Base-by-base conservation (phyloP, 345 rosid species). In the Arabis hirsuta region DNA sequence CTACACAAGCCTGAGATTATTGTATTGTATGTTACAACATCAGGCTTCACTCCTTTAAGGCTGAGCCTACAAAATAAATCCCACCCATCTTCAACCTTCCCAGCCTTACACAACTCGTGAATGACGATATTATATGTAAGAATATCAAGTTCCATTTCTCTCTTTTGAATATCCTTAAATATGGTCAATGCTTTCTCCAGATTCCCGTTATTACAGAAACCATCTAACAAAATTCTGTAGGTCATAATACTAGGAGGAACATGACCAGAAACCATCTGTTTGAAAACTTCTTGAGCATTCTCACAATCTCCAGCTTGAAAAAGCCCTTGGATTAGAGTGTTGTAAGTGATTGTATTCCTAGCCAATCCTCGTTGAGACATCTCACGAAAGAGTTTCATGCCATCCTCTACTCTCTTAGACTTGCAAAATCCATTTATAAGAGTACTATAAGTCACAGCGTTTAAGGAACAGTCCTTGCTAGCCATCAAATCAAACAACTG, bases 341-440 rank as follows among this genome's bases (percentile, higher is more conserved):
- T 36, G 39, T 36, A 36, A 8, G 39, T 36, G 39, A 36, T 24
- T 12, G 61, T 63, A 45, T 73, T 4, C 0, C 27, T 73, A 14
- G 58, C 55, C 7, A 58, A n/a, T 29, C 65, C 79, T 14, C 41
- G 62, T 53, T 44, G 41, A 41, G 58, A 55, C 77, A 73, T 59
- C 67, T 42, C 69, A n/a, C 4, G 26, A n/a, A 71, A 70, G 52
- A 73, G 47, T 14, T 46, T 36, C 47, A 58, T 27, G 22, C 81
- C 84, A 4, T 72, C 48, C 3, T 72, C 69, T 36, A 80, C 32
- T 9, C 34, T 51, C 51, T 63, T 76, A 24, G 6, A 22, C 59
- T 72, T 42, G 4, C 80, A 73, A 27, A 62, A 76, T 6, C 81
- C 75, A 24, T 63, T 51, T 3, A 84, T 32, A 4, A 84, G 46